phyloP scores from a whole-genome alignment of 306 rosid genomes.

The Rosa multiflora region DNA sequence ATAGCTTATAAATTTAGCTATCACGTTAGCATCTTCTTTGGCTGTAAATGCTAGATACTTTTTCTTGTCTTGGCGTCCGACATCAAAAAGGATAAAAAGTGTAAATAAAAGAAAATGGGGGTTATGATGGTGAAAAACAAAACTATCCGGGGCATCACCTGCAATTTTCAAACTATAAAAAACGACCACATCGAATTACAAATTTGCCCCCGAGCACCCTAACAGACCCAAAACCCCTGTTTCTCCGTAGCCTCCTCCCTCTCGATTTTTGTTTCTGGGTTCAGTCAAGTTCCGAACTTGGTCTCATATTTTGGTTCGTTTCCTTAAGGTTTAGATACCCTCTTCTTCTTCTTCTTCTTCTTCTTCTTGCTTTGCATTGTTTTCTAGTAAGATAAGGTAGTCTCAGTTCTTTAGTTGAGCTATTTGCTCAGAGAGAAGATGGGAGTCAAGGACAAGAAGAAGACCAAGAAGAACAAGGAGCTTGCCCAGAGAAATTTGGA shows the following conservation, averaged over 20 bases:
- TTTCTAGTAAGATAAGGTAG: neutral
- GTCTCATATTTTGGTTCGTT: neutral
- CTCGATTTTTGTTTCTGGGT: neutral
- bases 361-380: neutral
- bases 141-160: neutral
- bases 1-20: too few species aligned
- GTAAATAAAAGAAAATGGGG: neutral
- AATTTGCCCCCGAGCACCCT: neutral
- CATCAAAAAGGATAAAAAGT: too few species aligned
- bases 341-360: neutral
- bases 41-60: neutral
- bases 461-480: neutral
- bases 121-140: neutral
- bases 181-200: neutral
- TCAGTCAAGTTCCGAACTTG: conserved; percentile 1
- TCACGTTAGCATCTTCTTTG: too few species aligned
- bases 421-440: neutral
- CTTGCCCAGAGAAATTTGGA: neutral
- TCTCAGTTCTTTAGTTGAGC: neutral
- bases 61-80: neutral
- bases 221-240: neutral
- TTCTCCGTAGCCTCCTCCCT: neutral
- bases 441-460: conserved; percentile 19
- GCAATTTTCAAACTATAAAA: neutral
- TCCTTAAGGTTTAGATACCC: neutral